phyloP scores from a whole-genome alignment of 495 filamentous ascomycete species.

The Delitschia confertaspora region DNA sequence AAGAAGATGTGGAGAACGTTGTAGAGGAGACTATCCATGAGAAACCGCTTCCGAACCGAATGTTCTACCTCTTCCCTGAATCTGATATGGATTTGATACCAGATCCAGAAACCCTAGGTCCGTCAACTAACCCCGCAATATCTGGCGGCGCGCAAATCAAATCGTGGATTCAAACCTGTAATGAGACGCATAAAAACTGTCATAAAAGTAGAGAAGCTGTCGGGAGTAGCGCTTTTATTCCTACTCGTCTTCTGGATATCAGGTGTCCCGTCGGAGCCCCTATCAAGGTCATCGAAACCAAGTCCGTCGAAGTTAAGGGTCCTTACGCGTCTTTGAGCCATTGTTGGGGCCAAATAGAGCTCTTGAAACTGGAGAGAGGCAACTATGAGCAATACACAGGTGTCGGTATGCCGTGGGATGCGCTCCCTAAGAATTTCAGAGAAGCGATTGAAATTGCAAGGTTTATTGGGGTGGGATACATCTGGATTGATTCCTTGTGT shows the following conservation, averaged over 20 bases:
- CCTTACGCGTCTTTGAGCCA: slow-evolving; percentile 10
- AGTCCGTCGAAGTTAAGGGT: not conserved
- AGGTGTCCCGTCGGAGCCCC: not conserved
- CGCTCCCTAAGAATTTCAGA: slow-evolving; percentile 11
- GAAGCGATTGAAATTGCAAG: slow-evolving; percentile 18
- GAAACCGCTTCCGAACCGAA: slow-evolving; percentile 1
- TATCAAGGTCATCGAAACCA: slow-evolving; percentile 11
- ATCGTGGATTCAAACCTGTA: slow-evolving; percentile 9
- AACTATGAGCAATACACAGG: not conserved
- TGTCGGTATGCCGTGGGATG: slow-evolving; percentile 9
- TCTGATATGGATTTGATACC: slow-evolving; percentile 2
- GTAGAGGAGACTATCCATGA: not conserved
- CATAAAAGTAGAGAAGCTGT: not conserved
- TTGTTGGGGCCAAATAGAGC: slow-evolving; percentile 6
- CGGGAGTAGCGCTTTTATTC: not conserved
- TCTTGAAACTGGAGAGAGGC: not conserved
- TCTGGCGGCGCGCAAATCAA: slow-evolving; percentile 6
- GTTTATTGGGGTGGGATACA: slow-evolving; percentile 14
- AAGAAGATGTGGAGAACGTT: not conserved
- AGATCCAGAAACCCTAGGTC: not conserved
- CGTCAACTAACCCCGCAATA: slow-evolving; percentile 1
- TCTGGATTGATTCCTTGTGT: slow-evolving; percentile 26
- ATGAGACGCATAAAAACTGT: not conserved
- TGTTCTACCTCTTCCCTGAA: slow-evolving; percentile 16
- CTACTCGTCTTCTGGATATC: slow-evolving; percentile 14